A percentile compares a stretch with the other conserved stretches of the same genome.
Conservation (phyloP, 1,139 yeast genomes). For the Spencermartinsiella ligniputridi region DNA sequence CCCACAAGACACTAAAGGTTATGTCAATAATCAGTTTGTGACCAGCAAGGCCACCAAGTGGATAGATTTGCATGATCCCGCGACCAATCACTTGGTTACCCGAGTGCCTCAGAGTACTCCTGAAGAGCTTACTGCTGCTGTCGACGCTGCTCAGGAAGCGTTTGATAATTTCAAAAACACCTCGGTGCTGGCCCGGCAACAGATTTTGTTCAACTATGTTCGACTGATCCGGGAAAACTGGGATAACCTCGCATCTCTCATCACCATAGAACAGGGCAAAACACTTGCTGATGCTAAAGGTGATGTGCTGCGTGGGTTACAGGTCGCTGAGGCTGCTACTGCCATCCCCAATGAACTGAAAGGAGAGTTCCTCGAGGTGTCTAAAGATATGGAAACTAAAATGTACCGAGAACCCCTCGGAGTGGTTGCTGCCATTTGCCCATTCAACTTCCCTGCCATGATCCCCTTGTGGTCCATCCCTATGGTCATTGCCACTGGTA, state of each 20-base stretch:
- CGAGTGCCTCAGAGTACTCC: conserved; percentile 71
- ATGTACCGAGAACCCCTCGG: conserved; percentile 65
- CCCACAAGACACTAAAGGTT: conserved; percentile 53
- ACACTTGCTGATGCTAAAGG: conserved; percentile 75
- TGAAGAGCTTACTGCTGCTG: conserved; percentile 62
- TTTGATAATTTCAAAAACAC: conserved; percentile 57
- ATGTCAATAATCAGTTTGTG: conserved; percentile 54
- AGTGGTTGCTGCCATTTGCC: conserved; percentile 66
- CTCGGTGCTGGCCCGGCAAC: conserved; percentile 66
- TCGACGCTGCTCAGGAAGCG: conserved; percentile 59
- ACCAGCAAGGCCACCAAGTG: conserved; percentile 55
- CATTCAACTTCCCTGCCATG: conserved; percentile 84
- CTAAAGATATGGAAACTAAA: conserved; percentile 74
- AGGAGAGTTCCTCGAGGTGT: conserved; percentile 65
- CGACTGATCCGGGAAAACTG: conserved; percentile 61
- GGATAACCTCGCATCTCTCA: conserved; percentile 67
- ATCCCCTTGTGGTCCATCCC: conserved; percentile 84
- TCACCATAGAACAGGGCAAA: conserved; percentile 78
- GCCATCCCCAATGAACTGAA: conserved; percentile 55
- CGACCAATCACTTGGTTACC: conserved; percentile 63
- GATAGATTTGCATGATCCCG: conserved; percentile 75
- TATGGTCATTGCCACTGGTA: conserved; percentile 70
- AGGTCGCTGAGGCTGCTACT: conserved; percentile 68
- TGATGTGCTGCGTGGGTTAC: conserved; percentile 75
- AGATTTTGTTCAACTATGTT: conserved; percentile 69